Evolutionary conservation across 75 land plant species (phyloP).

Genomic region (Sequoiadendron giganteum): DNA sequence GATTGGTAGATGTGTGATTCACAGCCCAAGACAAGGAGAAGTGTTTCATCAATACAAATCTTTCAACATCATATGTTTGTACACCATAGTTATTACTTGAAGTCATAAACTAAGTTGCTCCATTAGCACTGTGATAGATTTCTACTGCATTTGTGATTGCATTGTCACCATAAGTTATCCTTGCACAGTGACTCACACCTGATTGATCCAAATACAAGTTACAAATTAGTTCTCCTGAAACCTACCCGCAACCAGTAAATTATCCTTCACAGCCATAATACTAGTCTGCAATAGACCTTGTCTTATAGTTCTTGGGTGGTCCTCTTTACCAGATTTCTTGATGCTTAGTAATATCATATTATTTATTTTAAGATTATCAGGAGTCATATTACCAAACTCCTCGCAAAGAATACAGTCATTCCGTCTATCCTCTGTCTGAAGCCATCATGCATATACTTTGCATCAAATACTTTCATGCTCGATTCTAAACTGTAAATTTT

Average conservation of each 20-base stretch:
- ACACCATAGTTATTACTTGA: too few species aligned
- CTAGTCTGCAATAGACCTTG: conserved; percentile 85
- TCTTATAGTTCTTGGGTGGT: conserved; percentile 30
- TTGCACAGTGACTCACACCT: conserved; percentile 74
- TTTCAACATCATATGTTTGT: too few species aligned
- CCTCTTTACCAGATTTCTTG: conserved; percentile 18
- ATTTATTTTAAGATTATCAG: too few species aligned
- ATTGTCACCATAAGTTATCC: conserved; percentile 90
- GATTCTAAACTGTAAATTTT: too few species aligned
- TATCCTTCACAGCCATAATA: conserved; percentile 78
- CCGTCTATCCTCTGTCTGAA: too few species aligned
- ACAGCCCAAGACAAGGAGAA: background rate
- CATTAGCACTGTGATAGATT: conserved; percentile 56
- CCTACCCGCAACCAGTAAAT: conserved; percentile 85
- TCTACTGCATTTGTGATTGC: conserved; percentile 96
- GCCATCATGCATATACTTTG: too few species aligned
- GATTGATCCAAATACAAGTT: conserved; percentile 82
- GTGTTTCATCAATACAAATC: too few species aligned
- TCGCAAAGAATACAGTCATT: too few species aligned
- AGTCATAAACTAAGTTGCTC: too few species aligned
- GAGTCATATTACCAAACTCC: too few species aligned
- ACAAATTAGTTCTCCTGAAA: conserved; percentile 84
- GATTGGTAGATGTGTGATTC: conserved; percentile 82
- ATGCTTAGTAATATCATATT: too few species aligned
- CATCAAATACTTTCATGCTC: too few species aligned